These are phyloP conservation scores for Albugo candida DNA, from an alignment of 352 stramenopile genomes.

Conservation along the genomic window DNA sequence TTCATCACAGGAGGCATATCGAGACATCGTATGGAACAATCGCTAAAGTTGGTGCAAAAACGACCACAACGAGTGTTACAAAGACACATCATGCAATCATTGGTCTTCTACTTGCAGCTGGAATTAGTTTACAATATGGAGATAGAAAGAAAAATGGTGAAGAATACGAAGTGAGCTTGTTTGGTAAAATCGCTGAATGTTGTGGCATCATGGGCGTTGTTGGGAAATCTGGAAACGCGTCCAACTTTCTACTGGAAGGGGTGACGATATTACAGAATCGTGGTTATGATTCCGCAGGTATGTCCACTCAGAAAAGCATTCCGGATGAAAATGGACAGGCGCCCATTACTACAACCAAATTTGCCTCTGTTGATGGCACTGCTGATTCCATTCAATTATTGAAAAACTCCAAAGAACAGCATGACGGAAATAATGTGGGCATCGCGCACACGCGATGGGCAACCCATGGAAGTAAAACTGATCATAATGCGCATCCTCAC, in stretches of 20 bases:
- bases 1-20: no score
- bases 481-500: slow-evolving; percentile 97
- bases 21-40: no score
- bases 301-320: slow-evolving; percentile 78
- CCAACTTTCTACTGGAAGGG: slow-evolving; percentile 67
- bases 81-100: no score
- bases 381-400: slow-evolving; percentile 86
- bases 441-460: slow-evolving; percentile 99
- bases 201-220: slow-evolving; percentile 71
- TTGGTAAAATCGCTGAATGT: slow-evolving; percentile 13
- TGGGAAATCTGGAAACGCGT: slow-evolving; percentile 36
- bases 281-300: slow-evolving; percentile 95
- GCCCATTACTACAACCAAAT: slow-evolving; percentile 86
- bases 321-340: slow-evolving; percentile 12
- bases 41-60: no score
- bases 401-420: slow-evolving; percentile 41
- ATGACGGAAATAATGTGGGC: slow-evolving; percentile 81
- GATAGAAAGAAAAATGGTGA: no score
- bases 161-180: no score
- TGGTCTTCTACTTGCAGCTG: no score
- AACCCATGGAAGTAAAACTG: slow-evolving; percentile 95
- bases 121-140: no score
- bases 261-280: slow-evolving; percentile 86
- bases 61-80: no score
- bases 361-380: slow-evolving; percentile 77